Base-by-base conservation (phyloP, 148 eudicot species). In the Persicaria tinctoria region DNA sequence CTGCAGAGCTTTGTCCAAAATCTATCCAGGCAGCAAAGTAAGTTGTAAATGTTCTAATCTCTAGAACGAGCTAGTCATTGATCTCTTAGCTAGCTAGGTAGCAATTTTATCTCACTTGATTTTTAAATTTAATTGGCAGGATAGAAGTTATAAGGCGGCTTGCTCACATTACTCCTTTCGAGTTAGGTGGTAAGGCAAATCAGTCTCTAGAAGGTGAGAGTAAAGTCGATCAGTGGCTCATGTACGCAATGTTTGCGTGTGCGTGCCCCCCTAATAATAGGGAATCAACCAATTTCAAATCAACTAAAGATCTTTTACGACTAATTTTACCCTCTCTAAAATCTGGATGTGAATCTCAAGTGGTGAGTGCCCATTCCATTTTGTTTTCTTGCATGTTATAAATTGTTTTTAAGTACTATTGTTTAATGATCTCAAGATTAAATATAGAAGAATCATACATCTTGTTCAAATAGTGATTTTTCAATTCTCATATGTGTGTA, bases 1-100 rank as follows among this genome's bases (percentile, higher is more conserved):
- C 94, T 81, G 91, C 94, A 78, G 99, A 92, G 79, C 97, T 95
- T 55, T 95, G 99, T 83, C 99, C 99, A 66, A 86, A 80, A 82
- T 92, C 99, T 81, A 94, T 95, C 79, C 99, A 87, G 82, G 97
- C 90, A 79, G 99, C 99, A 60, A 95, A 90, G 99, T 95, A 86
- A 32, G 41, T 2, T 32, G 0, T 32, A 32, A 32, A 32, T 32
- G 41, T 32, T 32, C 1, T 1, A 2, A 32, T 32, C 41, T 32
- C 41, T 32, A 32, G 41, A 32, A 1, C 41, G 2, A 32, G 41
- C 2, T 32, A 32, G 41, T 32, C 41, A 32, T 32, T 32, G 3
- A 32, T 32, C 41, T 1, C 41, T 32, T 32, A 32, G 41, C 3
- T 32, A 32, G 41, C 41, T 32, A 32, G 41, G 41, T 32, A 32